Evolutionary conservation across 2,329 filamentous ascomycete genomes (phyloP), one percentile per base, ranked within the genome.

Genomic region (Fusarium marasasianum): DNA sequence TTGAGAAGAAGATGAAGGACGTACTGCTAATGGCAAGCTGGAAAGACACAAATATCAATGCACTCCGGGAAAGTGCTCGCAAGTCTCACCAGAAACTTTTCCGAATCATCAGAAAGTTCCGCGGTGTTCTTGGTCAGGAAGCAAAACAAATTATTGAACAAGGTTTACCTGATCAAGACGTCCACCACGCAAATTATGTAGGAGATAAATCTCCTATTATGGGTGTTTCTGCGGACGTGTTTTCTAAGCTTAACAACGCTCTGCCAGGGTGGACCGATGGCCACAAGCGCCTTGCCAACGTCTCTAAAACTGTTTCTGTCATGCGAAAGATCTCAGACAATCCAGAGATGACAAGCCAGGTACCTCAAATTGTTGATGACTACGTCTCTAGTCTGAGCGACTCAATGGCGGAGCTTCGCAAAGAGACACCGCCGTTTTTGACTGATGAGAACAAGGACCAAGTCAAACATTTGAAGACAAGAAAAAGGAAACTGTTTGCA

Each of bases 1-100:
- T 98, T n/a, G 96, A 98, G 81, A 98, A 95, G 82, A 91, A 94
- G 65, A 94, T 98, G 88, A 96, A 93, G 80, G 94, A 98, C 76
- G 91, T 98, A n/a, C 89, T 99, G 22, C 90, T 97, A 59, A 86
- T 99, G 77, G 95, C 95, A 13, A 98, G 95, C 82, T 99, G 97
- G 97, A 98, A 97, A 81, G 96, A 99, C 77, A 98, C 94, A 29
- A 99, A 98, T 78, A 97, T 99, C 71, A 92, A 92, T 54, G 94
- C 94, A 2, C 85, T 99, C 22, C 90, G 92, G 74, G 95, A 98
- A 79, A 98, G 96, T 81, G 95, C 96, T 3, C 92, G 93, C 77
- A 92, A 92, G 69, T 98, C 95, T 26, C 96, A 99, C 80, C 91
- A 93, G 78, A 98, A 98, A 82, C 88, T 99, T 5, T 98, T 98